These are phyloP conservation scores for Quercus ilex DNA, from an alignment of 306 rosid species.

Conservation along the genomic window DNA sequence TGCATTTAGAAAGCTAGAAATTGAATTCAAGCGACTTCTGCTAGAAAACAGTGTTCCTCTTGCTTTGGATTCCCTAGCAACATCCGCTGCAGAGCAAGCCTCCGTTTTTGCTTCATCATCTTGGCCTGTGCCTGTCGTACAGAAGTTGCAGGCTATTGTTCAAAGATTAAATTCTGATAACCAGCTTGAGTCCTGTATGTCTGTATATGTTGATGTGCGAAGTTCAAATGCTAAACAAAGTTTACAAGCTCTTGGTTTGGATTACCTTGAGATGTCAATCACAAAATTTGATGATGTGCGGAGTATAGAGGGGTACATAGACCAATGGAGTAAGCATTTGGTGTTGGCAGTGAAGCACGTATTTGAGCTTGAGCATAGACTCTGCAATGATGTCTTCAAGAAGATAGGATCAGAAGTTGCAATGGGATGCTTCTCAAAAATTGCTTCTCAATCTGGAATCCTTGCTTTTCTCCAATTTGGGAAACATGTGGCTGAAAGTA, in stretches of 20 bases:
- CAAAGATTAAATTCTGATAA: conserved; percentile 50
- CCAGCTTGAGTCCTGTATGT: conserved; percentile 47
- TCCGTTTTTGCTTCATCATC: conserved; percentile 12
- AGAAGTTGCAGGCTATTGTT: conserved; percentile 46
- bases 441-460: conserved; percentile 57
- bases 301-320: conserved; percentile 39
- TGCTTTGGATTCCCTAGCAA: conserved; percentile 34
- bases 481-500: conserved; percentile 43
- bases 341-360: conserved; percentile 52
- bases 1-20: conserved; percentile 66
- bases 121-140: conserved; percentile 34
- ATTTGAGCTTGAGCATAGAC: conserved; percentile 45
- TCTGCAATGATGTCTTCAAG: conserved; percentile 48
- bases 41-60: conserved; percentile 35
- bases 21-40: conserved; percentile 53
- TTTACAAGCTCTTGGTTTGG: conserved; percentile 60
- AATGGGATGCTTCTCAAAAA: conserved; percentile 50
- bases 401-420: conserved; percentile 39
- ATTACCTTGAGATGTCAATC: conserved; percentile 51
- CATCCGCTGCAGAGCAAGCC: conserved; percentile 21
- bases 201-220: conserved; percentile 55
- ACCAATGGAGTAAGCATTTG: conserved; percentile 66
- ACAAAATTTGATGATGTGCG: conserved; percentile 31
- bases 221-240: conserved; percentile 46
- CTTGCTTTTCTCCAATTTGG: conserved; percentile 69